A percentile compares a stretch with the other conserved stretches of the same genome.
These are phyloP conservation scores for Tricholoma furcatifolium DNA, from an alignment of 768 basidiomycete genomes.

Conservation along the genomic window DNA sequence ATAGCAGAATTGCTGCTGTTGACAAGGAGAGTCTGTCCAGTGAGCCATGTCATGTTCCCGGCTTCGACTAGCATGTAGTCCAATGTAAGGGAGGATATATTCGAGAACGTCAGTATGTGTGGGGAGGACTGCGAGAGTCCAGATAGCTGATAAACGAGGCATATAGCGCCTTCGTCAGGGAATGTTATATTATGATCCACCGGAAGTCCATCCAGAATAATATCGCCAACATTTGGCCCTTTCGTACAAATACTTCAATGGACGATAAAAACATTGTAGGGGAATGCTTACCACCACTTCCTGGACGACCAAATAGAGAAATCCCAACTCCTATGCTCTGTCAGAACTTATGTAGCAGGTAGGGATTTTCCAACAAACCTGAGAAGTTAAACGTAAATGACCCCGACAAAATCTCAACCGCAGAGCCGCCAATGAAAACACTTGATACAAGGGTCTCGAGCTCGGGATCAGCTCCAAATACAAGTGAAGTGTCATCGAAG, in stretches of 20 bases:
- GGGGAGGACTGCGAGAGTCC: background rate
- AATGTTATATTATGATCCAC: constrained; percentile 1
- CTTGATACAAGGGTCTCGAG: background rate
- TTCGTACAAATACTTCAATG: too few species aligned
- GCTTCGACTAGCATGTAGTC: background rate
- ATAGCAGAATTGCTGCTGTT: background rate
- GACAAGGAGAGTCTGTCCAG: constrained; percentile 1
- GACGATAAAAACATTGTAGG: background rate
- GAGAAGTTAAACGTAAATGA: background rate
- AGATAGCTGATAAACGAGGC: background rate
- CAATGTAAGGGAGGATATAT: background rate
- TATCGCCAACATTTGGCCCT: background rate
- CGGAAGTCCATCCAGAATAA: background rate
- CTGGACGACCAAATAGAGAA: background rate
- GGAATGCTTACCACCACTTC: background rate
- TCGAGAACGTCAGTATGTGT: background rate
- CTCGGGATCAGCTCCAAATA: background rate
- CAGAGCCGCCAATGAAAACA: background rate
- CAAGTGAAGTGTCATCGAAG: background rate
- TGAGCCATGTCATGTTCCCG: background rate
- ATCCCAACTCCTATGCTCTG: background rate
- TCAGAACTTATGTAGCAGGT: background rate
- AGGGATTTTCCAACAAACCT: background rate
- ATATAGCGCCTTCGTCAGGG: background rate
- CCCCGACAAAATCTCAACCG: background rate